Conservation (phyloP, 2,329 filamentous ascomycete species). For the Fusarium sp. region DNA sequence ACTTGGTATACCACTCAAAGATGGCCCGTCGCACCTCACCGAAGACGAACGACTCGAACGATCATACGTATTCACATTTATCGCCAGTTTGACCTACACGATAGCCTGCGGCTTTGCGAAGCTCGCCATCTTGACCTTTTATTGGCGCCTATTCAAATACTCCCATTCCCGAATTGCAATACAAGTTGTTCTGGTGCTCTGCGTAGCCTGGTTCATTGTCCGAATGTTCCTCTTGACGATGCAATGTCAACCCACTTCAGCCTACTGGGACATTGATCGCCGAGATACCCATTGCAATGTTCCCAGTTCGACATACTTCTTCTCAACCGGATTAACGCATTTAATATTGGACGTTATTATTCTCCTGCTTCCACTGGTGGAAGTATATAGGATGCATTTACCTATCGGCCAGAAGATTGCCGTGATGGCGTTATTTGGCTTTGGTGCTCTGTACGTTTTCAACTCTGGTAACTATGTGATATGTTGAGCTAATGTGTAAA, state of each 20-base stretch:
- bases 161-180: slow-evolving; percentile 45
- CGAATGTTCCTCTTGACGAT: slow-evolving; percentile 48
- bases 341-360: slow-evolving; percentile 48
- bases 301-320: slow-evolving; percentile 47
- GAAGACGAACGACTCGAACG: slow-evolving; percentile 12
- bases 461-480: accelerated
- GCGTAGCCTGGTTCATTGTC: slow-evolving; percentile 43
- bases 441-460: slow-evolving; percentile 44
- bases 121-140: slow-evolving; percentile 45
- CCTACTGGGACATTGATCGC: slow-evolving; percentile 48
- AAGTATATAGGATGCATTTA: slow-evolving; percentile 47
- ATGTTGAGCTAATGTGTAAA: not conserved
- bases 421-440: slow-evolving; percentile 45
- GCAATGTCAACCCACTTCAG: slow-evolving; percentile 49
- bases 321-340: slow-evolving; percentile 47
- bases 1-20: slow-evolving; percentile 20
- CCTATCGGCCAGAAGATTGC: slow-evolving; percentile 45
- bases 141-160: slow-evolving; percentile 46
- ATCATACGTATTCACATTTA: slow-evolving; percentile 39
- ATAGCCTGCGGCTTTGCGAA: slow-evolving; percentile 44
- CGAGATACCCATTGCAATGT: slow-evolving; percentile 45
- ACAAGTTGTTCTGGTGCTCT: slow-evolving; percentile 34
- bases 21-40: slow-evolving; percentile 17
- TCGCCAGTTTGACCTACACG: slow-evolving; percentile 43
- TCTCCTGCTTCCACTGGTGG: slow-evolving; percentile 46